Evolutionary conservation across 352 stramenopile species (phyloP), one percentile per base, ranked within the genome.

Genomic region (Pseudoperonospora humuli): DNA sequence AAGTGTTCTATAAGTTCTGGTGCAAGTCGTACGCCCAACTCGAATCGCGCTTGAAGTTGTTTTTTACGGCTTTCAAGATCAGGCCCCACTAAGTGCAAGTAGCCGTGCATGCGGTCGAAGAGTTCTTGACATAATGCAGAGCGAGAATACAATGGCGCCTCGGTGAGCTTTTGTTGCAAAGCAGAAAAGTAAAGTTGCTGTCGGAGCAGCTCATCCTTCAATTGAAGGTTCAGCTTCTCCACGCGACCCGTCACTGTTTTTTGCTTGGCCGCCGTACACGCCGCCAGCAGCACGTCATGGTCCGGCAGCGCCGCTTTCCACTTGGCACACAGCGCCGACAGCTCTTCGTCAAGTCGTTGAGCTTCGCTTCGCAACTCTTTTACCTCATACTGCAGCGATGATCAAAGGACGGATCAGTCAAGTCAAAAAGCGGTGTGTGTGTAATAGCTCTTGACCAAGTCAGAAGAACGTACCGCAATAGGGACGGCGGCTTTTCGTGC

Each of bases 171-270:
- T 33, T 64, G 57, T 43, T 81, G 63, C 29, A 81, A 26, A 13
- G 64, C 53, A 17, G 71, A 70, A 29, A 73, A 79, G 50, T 73
- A 76, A 19, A 84, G 51, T 25, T 84, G 71, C 31, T 81, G 69
- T 31, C 71, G 57, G 2, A 77, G 49, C 19, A 77, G 41, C 34
- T 76, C 60, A 38, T 75, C 50, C 42, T 75, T 75, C 14, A 83
- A 52, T 21, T 61, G 49, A 10, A 43, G 35, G 31, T 83, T 83
- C 17, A 74, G 57, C 37, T 59, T 54, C 47, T 84, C 68, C 7
- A 77, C 64, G 6, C 60, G 66, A 13, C 59, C 51, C 15, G 66
- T 75, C 23, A 74, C 43, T 15, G 55, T 43, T 41, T 77, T 77
- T 36, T 78, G 48, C 48, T 69, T 68, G 14, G 71, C 71, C 1